phyloP scores from a whole-genome alignment of 2,329 filamentous ascomycete genomes.

The Fusarium liriodendri region DNA sequence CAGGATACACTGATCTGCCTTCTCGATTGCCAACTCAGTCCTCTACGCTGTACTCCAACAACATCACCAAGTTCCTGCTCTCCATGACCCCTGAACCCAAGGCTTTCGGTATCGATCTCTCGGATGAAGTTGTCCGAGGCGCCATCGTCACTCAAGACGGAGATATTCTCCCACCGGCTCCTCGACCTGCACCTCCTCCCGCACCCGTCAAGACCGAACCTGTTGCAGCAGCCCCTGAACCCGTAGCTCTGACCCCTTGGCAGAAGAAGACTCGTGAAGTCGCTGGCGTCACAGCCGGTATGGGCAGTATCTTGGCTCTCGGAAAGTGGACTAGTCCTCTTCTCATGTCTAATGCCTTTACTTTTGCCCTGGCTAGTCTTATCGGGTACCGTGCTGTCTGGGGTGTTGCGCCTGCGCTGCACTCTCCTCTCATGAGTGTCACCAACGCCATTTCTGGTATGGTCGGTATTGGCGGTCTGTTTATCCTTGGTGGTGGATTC shows the following conservation, averaged over 20 bases:
- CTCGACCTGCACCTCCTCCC: slow-evolving; percentile 71
- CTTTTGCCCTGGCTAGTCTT: slow-evolving; percentile 83
- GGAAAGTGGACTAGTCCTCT: slow-evolving; percentile 84
- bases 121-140: slow-evolving; percentile 87
- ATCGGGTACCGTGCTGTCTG: slow-evolving; percentile 91
- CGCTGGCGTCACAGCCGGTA: slow-evolving; percentile 77
- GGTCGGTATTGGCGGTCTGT: slow-evolving; percentile 89
- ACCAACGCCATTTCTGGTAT: slow-evolving; percentile 94
- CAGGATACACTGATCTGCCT: slow-evolving; percentile 86
- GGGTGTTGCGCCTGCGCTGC: slow-evolving; percentile 85
- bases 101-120: slow-evolving; percentile 81
- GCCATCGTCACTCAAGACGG: slow-evolving; percentile 86
- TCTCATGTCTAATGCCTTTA: slow-evolving; percentile 91
- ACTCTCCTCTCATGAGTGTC: slow-evolving; percentile 91
- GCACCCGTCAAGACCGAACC: slow-evolving; percentile 56
- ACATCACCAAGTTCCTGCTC: slow-evolving; percentile 88
- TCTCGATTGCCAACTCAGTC: slow-evolving; percentile 89
- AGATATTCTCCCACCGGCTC: slow-evolving; percentile 79
- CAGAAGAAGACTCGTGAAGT: slow-evolving; percentile 84
- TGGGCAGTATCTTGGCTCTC: slow-evolving; percentile 79
- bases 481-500: slow-evolving; percentile 87
- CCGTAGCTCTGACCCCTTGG: slow-evolving; percentile 81
- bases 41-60: slow-evolving; percentile 92
- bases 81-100: slow-evolving; percentile 84
- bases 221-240: slow-evolving; percentile 61